A percentile compares a stretch with the other conserved stretches of the same genome.
phyloP scores from a whole-genome alignment of 495 filamentous ascomycete species.

The Aspergillus egyptiacus region DNA sequence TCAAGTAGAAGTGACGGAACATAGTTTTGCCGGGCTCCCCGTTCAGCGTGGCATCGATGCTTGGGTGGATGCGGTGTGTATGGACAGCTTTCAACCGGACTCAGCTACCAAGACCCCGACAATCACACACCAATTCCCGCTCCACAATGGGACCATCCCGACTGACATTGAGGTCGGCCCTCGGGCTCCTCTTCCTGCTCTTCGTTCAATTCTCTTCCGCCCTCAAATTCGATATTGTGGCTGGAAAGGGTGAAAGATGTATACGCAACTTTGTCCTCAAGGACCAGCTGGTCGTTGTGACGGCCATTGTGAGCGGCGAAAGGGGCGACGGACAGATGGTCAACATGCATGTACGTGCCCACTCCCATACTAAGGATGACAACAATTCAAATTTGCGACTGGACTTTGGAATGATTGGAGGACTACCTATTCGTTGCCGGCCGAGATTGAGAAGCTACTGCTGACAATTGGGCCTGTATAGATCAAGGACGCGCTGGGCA shows the following conservation, averaged over 20 bases:
- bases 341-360: constrained; percentile 82
- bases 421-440: neutral
- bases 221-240: constrained; percentile 88
- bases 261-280: constrained; percentile 93
- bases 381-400: neutral
- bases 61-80: constrained; percentile 4
- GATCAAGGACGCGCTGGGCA: constrained; percentile 92
- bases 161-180: constrained; percentile 32
- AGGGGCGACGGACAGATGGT: constrained; percentile 90
- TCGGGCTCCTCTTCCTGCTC: constrained; percentile 30
- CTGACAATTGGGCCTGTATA: constrained; percentile 29
- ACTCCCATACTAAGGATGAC: too few relatives aligned
- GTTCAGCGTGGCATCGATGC: constrained; percentile 26
- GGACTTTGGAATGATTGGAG: too few relatives aligned
- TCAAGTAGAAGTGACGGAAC: too few relatives aligned
- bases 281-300: constrained; percentile 98
- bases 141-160: constrained; percentile 30
- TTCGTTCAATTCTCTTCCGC: constrained; percentile 61
- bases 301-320: constrained; percentile 73
- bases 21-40: constrained; percentile 6
- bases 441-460: neutral
- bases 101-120: constrained; percentile 22
- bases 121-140: constrained; percentile 19
- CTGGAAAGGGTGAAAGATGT: constrained; percentile 73
- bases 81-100: constrained; percentile 16